Conservation (phyloP, 768 basidiomycete genomes). For the Suillus occidentalis region DNA sequence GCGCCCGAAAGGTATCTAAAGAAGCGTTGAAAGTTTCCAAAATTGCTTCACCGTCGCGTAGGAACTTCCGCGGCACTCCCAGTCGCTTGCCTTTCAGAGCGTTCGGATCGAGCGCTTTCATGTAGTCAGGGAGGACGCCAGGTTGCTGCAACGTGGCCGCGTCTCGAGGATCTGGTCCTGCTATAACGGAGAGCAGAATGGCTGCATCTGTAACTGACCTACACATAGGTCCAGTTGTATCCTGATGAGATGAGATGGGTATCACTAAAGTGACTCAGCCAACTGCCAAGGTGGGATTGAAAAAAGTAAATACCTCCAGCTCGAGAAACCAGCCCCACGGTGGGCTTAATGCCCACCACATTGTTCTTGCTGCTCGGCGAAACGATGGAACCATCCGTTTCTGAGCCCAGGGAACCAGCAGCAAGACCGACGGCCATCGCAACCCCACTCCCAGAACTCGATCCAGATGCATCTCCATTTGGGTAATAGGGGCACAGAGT, state of each 20-base stretch:
- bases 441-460: slow-evolving; percentile 45
- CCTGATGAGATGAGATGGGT: slow-evolving; percentile 57
- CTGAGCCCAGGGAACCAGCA: slow-evolving; percentile 44
- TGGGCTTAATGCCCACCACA: slow-evolving; percentile 51
- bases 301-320: slow-evolving; percentile 45
- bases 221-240: slow-evolving; percentile 58
- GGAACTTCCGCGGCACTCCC: slow-evolving; percentile 42
- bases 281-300: not conserved
- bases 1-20: slow-evolving; percentile 35
- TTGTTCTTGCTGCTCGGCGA: slow-evolving; percentile 43
- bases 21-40: slow-evolving; percentile 39
- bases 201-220: slow-evolving; percentile 56
- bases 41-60: slow-evolving; percentile 23
- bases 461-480: slow-evolving; percentile 40
- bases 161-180: slow-evolving; percentile 43
- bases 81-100: slow-evolving; percentile 47
- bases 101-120: slow-evolving; percentile 44
- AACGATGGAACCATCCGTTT: slow-evolving; percentile 51
- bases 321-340: slow-evolving; percentile 57
- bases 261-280: slow-evolving; percentile 38
- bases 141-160: slow-evolving; percentile 46
- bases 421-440: slow-evolving; percentile 43
- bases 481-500: slow-evolving; percentile 43
- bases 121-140: slow-evolving; percentile 51
- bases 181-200: slow-evolving; percentile 53